These are phyloP conservation scores for Eudorina sp. DNA, from an alignment of 139 green algal species.

Conservation along the genomic window DNA sequence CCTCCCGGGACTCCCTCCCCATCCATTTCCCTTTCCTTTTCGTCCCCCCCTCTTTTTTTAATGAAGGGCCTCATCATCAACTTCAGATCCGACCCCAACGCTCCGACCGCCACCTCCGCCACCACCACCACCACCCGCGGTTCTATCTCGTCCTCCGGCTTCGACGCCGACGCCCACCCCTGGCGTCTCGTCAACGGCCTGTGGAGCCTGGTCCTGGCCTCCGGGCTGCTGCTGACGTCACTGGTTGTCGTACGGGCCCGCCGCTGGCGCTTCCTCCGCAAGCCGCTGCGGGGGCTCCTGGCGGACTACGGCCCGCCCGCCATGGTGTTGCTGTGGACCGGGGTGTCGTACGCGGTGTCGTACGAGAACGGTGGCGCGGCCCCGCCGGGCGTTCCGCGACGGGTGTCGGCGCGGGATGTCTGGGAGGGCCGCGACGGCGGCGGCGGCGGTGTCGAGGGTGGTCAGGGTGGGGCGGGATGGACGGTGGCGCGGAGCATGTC, in stretches of 20 bases:
- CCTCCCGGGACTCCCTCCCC: neutral
- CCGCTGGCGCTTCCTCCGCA: slow-evolving; percentile 74
- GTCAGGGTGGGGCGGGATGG: neutral
- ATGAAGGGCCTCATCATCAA: slow-evolving; percentile 58
- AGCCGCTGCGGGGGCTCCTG: slow-evolving; percentile 66
- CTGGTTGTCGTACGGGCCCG: slow-evolving; percentile 69
- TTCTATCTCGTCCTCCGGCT: neutral
- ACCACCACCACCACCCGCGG: neutral
- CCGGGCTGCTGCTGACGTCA: slow-evolving; percentile 66
- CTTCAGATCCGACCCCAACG: slow-evolving; percentile 41
- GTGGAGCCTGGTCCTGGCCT: slow-evolving; percentile 81
- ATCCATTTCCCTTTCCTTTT: neutral
- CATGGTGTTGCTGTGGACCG: slow-evolving; percentile 80
- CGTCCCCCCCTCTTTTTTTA: no score
- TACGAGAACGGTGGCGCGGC: neutral
- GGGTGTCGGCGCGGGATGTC: slow-evolving; percentile 75
- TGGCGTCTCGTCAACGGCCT: slow-evolving; percentile 81
- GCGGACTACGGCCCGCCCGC: slow-evolving; percentile 89
- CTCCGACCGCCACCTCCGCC: neutral
- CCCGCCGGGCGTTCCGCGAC: slow-evolving; percentile 68
- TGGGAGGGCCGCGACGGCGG: slow-evolving; percentile 71
- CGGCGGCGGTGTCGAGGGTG: slow-evolving; percentile 1
- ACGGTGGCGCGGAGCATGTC: slow-evolving; percentile 54
- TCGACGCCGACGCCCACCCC: neutral
- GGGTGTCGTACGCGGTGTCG: slow-evolving; percentile 74